Percentiles rank a stretch among this genome's conserved stretches.
These are phyloP conservation scores for Pseudisothecium myosuroides DNA, from an alignment of 225 moss, liverwort and hornwort genomes.

Conservation along the genomic window DNA sequence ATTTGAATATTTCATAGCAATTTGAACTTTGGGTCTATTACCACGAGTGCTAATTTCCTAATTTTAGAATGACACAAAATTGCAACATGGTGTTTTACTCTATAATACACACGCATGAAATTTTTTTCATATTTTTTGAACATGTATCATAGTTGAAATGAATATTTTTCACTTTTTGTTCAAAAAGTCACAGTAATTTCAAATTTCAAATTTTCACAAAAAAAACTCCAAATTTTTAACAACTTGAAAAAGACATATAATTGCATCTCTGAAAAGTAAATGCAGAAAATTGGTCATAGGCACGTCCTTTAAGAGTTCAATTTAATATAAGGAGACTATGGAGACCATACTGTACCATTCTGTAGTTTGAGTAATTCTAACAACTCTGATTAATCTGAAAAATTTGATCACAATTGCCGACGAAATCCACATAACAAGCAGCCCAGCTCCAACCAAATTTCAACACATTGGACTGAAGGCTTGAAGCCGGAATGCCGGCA, in stretches of 20 bases:
- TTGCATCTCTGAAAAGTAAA: not conserved
- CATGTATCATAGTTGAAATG: too few species aligned
- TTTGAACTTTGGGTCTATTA: not conserved
- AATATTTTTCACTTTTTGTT: not conserved
- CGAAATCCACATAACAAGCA: too few species aligned
- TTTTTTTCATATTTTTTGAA: not conserved
- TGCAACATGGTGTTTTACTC: not conserved
- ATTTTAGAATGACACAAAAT: not conserved
- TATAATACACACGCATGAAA: not conserved
- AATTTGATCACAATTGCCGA: not conserved
- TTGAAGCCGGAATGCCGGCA: not conserved
- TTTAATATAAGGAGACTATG: too few species aligned
- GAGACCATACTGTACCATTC: not conserved
- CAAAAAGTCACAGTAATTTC: not conserved
- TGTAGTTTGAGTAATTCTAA: not conserved
- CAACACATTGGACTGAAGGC: not conserved
- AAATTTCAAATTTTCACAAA: not conserved
- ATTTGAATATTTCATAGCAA: not conserved
- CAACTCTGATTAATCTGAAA: not conserved
- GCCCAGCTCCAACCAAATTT: not conserved
- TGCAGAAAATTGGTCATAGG: too few species aligned
- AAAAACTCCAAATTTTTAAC: rapidly evolving
- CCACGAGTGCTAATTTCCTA: not conserved
- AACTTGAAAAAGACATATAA: not conserved
- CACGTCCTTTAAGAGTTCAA: too few species aligned